Conservation (phyloP, 371 early-diverging fungal species). For the Parasitella parasitica region DNA sequence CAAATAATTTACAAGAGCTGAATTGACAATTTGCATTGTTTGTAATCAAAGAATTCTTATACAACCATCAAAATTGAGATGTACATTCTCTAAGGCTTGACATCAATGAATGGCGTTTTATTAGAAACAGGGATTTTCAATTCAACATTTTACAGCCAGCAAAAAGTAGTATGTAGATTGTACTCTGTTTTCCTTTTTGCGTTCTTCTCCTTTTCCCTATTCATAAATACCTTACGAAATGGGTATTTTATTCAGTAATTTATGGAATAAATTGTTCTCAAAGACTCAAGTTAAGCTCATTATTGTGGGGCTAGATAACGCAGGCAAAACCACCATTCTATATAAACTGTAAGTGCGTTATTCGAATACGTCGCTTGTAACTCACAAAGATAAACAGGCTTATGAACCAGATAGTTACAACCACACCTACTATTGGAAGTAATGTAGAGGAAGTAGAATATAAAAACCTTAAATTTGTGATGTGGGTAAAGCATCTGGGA, state of each 20-base stretch:
- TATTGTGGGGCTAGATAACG: constrained; percentile 92
- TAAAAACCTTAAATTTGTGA: constrained; percentile 71
- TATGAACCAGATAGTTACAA: constrained; percentile 69
- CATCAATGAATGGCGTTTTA: too few species aligned
- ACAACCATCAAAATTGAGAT: too few species aligned
- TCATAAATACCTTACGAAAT: constrained; percentile 6
- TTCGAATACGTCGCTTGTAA: background rate
- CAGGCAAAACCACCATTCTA: constrained; percentile 89
- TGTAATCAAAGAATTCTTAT: too few species aligned
- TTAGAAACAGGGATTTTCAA: too few species aligned
- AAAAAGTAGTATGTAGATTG: background rate
- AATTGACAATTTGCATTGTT: too few species aligned
- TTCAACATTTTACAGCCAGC: too few species aligned
- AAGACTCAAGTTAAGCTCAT: constrained; percentile 86
- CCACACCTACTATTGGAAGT: constrained; percentile 76
- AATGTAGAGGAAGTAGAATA: constrained; percentile 73
- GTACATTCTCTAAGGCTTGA: too few species aligned
- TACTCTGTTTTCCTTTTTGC: background rate
- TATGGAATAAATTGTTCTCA: constrained; percentile 48
- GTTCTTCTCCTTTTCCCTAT: background rate
- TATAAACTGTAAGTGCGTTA: constrained; percentile 54
- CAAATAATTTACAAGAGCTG: too few species aligned
- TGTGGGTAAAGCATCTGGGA: constrained; percentile 61
- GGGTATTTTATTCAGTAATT: constrained; percentile 44
- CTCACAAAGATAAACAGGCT: constrained; percentile 32